Evolutionary conservation across 2,329 filamentous ascomycete species (phyloP).

Genomic region (Sordariomycetes sp.): DNA sequence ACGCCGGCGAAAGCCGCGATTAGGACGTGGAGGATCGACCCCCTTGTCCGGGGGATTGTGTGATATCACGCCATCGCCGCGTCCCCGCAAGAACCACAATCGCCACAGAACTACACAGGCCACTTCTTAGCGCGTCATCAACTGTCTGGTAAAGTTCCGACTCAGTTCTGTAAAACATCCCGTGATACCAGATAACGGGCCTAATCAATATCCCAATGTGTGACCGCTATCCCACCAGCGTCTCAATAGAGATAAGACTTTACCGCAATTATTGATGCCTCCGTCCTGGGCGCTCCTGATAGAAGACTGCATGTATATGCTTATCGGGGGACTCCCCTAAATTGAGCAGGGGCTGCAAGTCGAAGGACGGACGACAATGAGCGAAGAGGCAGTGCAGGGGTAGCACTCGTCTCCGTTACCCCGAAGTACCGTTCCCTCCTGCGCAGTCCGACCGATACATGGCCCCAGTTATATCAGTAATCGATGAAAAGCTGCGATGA

Average conservation of each 20-base stretch:
- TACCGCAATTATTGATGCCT: too few species aligned
- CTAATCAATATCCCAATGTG: too few species aligned
- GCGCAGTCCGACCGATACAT: background rate
- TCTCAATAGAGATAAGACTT: too few species aligned
- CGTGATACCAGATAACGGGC: too few species aligned
- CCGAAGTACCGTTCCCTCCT: background rate
- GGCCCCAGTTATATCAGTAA: background rate
- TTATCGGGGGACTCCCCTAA: too few species aligned
- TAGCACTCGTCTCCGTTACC: background rate
- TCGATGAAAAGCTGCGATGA: background rate
- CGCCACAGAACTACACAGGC: too few species aligned
- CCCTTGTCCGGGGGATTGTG: background rate
- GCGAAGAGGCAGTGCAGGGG: background rate
- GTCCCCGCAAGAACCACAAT: too few species aligned
- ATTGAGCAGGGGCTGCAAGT: too few species aligned
- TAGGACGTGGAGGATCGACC: background rate
- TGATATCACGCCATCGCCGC: constrained; percentile 3
- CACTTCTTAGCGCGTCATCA: background rate
- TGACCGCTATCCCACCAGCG: too few species aligned
- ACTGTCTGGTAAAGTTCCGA: background rate
- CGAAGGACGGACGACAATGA: too few species aligned
- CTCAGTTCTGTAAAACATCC: background rate
- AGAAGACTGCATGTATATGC: too few species aligned
- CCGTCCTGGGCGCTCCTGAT: too few species aligned
- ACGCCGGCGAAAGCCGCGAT: background rate